phyloP scores from a whole-genome alignment of 768 basidiomycete genomes.

The Melanogaster broomeanus region DNA sequence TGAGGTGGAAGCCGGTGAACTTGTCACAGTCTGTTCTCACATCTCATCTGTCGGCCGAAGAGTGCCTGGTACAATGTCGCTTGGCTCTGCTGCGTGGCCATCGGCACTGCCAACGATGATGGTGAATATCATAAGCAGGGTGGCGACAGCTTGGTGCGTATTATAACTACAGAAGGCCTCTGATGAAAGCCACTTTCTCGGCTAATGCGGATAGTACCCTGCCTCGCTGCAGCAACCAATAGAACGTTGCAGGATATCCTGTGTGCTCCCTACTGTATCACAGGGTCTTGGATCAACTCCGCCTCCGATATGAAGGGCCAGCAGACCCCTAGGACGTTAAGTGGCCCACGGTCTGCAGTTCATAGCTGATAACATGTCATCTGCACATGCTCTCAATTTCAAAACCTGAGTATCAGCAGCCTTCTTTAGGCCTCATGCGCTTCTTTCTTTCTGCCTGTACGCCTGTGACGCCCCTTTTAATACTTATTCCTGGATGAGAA shows the following conservation, averaged over 20 bases:
- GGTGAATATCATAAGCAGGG: not conserved
- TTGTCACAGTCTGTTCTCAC: not conserved
- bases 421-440: not conserved
- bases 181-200: slow-evolving; percentile 4
- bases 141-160: not conserved
- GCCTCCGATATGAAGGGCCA: not conserved
- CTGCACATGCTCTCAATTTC: not conserved
- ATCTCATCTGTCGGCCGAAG: not conserved
- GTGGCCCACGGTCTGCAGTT: slow-evolving; percentile 1
- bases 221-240: not conserved
- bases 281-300: not conserved
- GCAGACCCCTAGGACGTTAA: not conserved
- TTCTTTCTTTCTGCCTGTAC: not conserved
- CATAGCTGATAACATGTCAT: not conserved
- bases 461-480: too few species aligned
- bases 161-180: not conserved
- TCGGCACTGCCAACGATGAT: not conserved
- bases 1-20: not conserved
- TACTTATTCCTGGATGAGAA: slow-evolving; percentile 16
- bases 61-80: not conserved
- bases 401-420: not conserved
- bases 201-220: slow-evolving; percentile 1
- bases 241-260: not conserved
- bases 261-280: not conserved
- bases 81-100: slow-evolving; percentile 7